A percentile compares a stretch with the other conserved stretches of the same genome.
Conservation (phyloP, 805 yeast species). For the Wilhelminamyces savonicus region DNA sequence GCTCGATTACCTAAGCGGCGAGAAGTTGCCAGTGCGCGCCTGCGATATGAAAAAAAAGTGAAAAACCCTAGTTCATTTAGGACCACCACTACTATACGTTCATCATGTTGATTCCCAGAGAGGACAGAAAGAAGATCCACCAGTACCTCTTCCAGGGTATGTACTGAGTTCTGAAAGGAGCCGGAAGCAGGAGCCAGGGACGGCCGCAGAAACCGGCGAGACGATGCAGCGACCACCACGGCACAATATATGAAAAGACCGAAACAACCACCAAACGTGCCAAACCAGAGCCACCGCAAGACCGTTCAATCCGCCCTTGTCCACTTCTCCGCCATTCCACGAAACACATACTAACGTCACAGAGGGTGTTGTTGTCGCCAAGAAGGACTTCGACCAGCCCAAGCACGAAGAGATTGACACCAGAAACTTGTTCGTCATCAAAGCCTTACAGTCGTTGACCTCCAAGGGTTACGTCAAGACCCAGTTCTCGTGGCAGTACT, state of each 20-base stretch:
- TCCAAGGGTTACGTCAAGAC: conserved; percentile 99
- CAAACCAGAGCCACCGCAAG: background rate
- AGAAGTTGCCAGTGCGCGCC: background rate
- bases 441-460: conserved; percentile 98
- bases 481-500: conserved; percentile 99
- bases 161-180: no score
- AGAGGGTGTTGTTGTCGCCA: conserved; percentile 99
- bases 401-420: conserved; percentile 98
- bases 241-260: no score
- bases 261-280: background rate
- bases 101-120: conserved; percentile 97
- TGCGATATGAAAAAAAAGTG: background rate
- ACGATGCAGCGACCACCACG: no score
- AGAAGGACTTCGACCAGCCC: conserved; percentile 97
- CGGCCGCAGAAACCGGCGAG: no score
- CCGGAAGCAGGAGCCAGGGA: no score
- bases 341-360: conserved; percentile 15
- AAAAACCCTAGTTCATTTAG: conserved; percentile 2
- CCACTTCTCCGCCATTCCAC: no score
- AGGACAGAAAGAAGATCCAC: conserved; percentile 99
- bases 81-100: conserved; percentile 10
- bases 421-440: conserved; percentile 95
- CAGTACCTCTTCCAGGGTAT: conserved; percentile 97
- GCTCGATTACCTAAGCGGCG: background rate
- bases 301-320: background rate